Conservation (phyloP, 2,329 filamentous ascomycete species). For the Stemphylium lycopersici region DNA sequence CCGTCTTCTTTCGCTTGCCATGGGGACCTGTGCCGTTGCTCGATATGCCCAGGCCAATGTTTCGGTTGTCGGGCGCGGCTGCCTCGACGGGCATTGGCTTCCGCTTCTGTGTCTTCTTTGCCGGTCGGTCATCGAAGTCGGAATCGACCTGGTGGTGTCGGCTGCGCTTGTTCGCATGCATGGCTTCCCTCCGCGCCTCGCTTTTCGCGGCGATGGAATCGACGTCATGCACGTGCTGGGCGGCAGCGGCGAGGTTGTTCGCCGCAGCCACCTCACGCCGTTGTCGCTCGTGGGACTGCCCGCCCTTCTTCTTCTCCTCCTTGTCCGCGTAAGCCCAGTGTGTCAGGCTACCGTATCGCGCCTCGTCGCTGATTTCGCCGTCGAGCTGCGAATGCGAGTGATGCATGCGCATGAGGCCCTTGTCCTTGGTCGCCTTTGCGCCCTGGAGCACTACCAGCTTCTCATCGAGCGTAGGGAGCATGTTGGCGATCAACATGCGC, state of each 20-base stretch:
- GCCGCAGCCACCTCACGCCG: constrained; percentile 79
- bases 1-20: constrained; percentile 80
- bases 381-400: constrained; percentile 87
- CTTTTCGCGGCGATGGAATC: constrained; percentile 82
- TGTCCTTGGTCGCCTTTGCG: constrained; percentile 85
- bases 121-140: constrained; percentile 73
- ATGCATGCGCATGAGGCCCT: constrained; percentile 83
- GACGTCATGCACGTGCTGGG: constrained; percentile 76
- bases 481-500: constrained; percentile 77
- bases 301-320: constrained; percentile 61
- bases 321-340: constrained; percentile 97
- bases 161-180: constrained; percentile 75
- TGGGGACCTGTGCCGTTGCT: constrained; percentile 62
- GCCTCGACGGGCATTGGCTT: constrained; percentile 62
- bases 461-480: constrained; percentile 91
- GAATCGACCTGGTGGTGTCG: constrained; percentile 73
- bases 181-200: constrained; percentile 81
- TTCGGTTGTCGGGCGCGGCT: constrained; percentile 46
- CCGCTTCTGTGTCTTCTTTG: constrained; percentile 68
- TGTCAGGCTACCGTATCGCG: constrained; percentile 85
- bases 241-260: constrained; percentile 71
- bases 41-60: constrained; percentile 68
- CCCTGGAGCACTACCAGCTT: constrained; percentile 97
- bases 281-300: constrained; percentile 72
- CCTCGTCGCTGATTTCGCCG: constrained; percentile 89